These are phyloP conservation scores for Trametes sp. DNA, from an alignment of 1,284 basidiomycete species.

Conservation along the genomic window DNA sequence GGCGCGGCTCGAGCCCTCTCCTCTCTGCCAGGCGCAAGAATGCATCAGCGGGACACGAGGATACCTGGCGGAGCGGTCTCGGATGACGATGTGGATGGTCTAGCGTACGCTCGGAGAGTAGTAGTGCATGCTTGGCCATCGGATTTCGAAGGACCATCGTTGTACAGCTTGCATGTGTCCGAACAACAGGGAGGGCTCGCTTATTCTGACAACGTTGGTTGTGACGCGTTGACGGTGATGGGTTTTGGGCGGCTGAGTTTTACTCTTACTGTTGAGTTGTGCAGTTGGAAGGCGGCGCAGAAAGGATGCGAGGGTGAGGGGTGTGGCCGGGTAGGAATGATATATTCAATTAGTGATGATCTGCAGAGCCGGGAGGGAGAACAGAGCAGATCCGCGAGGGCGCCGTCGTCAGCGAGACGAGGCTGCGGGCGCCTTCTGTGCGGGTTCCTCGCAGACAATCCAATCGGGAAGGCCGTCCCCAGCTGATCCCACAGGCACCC, in stretches of 20 bases:
- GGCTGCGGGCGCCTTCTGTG: not conserved
- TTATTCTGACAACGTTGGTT: too few species aligned
- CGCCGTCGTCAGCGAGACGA: slow-evolving; percentile 5
- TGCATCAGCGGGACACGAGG: slow-evolving; percentile 5
- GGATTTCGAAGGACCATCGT: too few species aligned
- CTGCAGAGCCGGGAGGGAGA: not conserved
- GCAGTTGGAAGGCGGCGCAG: too few species aligned
- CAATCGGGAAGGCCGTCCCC: not conserved
- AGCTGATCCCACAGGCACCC: slow-evolving; percentile 9
- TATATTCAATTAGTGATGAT: slow-evolving; percentile 6
- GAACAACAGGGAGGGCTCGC: too few species aligned
- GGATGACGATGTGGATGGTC: not conserved
- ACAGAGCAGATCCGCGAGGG: not conserved
- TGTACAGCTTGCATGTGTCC: too few species aligned
- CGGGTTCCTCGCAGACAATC: not conserved
- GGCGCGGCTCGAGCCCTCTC: not conserved
- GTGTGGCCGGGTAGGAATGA: not conserved
- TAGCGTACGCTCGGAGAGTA: too few species aligned
- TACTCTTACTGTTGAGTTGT: too few species aligned
- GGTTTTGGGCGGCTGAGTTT: not conserved
- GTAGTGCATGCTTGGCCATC: not conserved
- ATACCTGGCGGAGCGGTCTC: not conserved
- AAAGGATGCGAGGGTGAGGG: not conserved
- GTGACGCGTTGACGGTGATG: too few species aligned
- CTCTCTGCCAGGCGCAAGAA: not conserved